Evolutionary conservation across 1,284 basidiomycete genomes (phyloP), one percentile per base, ranked within the genome.

Genomic region (Cryptococcus hybrid): DNA sequence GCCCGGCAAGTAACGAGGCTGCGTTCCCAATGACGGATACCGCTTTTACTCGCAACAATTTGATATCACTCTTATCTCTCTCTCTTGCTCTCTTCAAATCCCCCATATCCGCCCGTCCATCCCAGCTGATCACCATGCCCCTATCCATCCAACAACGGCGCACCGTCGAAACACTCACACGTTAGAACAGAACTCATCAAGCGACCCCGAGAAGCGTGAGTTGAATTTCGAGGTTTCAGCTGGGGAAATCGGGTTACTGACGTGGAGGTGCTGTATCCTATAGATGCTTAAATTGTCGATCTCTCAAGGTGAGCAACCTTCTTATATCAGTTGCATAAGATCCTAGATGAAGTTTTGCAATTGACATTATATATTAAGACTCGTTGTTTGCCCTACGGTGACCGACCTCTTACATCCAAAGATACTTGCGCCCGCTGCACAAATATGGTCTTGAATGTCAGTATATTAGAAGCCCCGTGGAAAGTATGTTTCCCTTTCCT

Each of bases 381-480:
- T 15, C 51, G 51, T n/a, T 53, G 51, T n/a, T 24, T 53, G 38
- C 51, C 51, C 9, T 53, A 44, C 30, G 42, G 40, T 34, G 43
- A 45, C 18, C 34, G 42, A 30, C 36, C 51, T 30, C 24, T 53
- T 11, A 53, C 42, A 9, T 53, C 51, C 24, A 53, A 53, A 24
- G 51, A 53, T 36, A 30, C 42, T 9, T 53, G 51, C 37, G 44
- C 42, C 13, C n/a, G 51, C 18, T 53, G 51, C 24, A 45, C 51
- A 4, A 53, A 24, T 24, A 24, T 24, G 24, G 24, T 24, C 24
- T 24, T 24, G 24, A 24, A 24, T 24, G 24, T 24, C 24, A 24
- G 24, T 24, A 24, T 24, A 24, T 24, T 24, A 24, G 24, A 30
- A 53, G 40, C 30, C 35, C 34, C 24, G 51, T 13, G 51, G 51